Base-by-base conservation (phyloP, 805 yeast species). In the Yamadazyma takamatsuzukensis region DNA sequence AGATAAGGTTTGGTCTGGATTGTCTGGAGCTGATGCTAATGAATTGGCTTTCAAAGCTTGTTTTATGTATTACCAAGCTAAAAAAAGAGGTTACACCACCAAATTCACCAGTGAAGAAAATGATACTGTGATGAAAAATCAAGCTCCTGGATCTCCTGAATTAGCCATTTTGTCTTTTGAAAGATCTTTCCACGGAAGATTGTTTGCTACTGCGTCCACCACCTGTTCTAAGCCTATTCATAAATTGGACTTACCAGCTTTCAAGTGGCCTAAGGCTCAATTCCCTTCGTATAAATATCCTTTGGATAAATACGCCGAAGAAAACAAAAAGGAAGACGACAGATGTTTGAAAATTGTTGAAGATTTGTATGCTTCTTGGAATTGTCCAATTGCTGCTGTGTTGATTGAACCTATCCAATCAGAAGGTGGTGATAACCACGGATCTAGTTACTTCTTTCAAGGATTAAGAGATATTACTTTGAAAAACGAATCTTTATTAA, bases 231-330 rank as follows among this genome's bases (percentile, higher is more conserved):
- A 87, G 70, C 96, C 97, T 45, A 76, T 90, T 49, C 97, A 89
- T 72, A 89, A 90, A 68, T 68, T 89, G 60, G 89, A 82, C 61
- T 70, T 90, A 64, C 97, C 97, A 40, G 79, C 95, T 5, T 89
- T 89, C 70, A 77, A 85, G 54, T 89, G 97, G 97, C 97, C 97
- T 54, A 88, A 84, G 59, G 96, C 96, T 36, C 87, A 86, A 43
- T 89, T 80, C 70, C 97, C 97, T 44, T 49, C 73, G 32, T 80
- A 86, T 62, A 68, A 80, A 60, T 89, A 87, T 61, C 97, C 97
- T 38, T 72, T 88, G 52, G 89, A 78, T 35, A 71, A 75, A 32
- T 54, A 78, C 55, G 76, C 54, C 25, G 78, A 68, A 29, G 78
- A 64, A 45, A 89, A 89, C 74, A 64, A 68, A 30, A 59, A 68